A percentile compares a stretch with the other conserved stretches of the same genome.
phyloP scores from a whole-genome alignment of 192 early-diverging fungal genomes.

The Backusella psychrophila region DNA sequence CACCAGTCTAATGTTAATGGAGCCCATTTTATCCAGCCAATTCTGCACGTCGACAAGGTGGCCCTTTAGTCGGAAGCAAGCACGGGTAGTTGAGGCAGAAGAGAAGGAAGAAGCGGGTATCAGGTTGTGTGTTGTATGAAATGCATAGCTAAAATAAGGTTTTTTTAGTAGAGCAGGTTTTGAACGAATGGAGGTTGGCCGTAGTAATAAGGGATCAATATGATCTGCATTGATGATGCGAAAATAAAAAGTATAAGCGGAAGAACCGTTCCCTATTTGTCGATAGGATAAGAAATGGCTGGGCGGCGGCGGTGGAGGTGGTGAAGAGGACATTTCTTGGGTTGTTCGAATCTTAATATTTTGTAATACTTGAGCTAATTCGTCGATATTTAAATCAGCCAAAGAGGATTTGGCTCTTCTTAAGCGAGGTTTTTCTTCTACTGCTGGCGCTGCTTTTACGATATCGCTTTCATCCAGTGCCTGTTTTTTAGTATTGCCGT shows the following conservation, averaged over 20 bases:
- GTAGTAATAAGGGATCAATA: conserved; percentile 11
- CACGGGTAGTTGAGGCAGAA: neutral
- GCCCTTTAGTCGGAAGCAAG: conserved; percentile 29
- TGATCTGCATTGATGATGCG: conserved; percentile 30
- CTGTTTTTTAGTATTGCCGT: neutral
- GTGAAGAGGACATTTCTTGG: neutral
- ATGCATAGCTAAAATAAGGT: conserved; percentile 29
- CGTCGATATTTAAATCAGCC: conserved; percentile 15
- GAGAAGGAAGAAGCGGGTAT: conserved; percentile 24
- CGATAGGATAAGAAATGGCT: conserved; percentile 17
- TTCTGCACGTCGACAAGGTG: conserved; percentile 26
- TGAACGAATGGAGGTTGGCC: neutral
- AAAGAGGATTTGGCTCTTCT: conserved; percentile 14
- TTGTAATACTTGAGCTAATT: conserved; percentile 9
- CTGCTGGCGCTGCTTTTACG: neutral
- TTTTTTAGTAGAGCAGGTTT: neutral
- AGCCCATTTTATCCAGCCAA: conserved; percentile 20
- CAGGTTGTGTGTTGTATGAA: conserved; percentile 18
- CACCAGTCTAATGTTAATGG: conserved; percentile 1
- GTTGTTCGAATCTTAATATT: conserved; percentile 4
- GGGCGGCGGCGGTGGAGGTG: neutral
- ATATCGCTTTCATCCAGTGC: neutral
- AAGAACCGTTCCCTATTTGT: conserved; percentile 31
- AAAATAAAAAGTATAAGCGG: conserved; percentile 31
- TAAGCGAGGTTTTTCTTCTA: neutral